A percentile compares a stretch with the other conserved stretches of the same genome.
These are phyloP conservation scores for Xerocomus amazonicus DNA, from an alignment of 1,284 basidiomycete genomes.

Conservation along the genomic window DNA sequence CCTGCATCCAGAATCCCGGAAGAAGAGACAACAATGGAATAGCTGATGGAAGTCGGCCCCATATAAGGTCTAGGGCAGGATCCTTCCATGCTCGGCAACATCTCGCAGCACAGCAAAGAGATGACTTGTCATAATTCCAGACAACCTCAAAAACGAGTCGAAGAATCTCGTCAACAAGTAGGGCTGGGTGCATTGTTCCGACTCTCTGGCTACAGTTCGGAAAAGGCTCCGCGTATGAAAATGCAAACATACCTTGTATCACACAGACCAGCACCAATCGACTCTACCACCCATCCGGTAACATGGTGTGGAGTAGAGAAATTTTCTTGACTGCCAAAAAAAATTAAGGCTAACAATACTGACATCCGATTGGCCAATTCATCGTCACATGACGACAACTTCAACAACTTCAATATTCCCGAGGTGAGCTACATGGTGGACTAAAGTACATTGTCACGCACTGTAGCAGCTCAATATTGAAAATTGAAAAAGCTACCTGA, in stretches of 20 bases:
- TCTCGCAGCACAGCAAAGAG: conserved; percentile 36
- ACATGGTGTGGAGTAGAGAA: neutral
- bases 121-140: conserved; percentile 27
- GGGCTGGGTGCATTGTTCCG: conserved; percentile 43
- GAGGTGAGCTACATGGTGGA: conserved; percentile 14
- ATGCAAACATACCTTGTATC: conserved; percentile 6
- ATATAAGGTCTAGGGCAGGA: conserved; percentile 53
- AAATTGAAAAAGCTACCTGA: neutral
- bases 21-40: conserved; percentile 46
- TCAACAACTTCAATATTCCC: neutral
- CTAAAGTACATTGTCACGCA: conserved; percentile 13
- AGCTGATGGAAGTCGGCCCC: conserved; percentile 45
- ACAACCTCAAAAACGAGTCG: conserved; percentile 41
- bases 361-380: conserved; percentile 8
- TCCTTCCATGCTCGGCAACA: conserved; percentile 54
- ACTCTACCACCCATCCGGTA: neutral
- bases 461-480: conserved; percentile 3
- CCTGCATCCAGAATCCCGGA: conserved; percentile 26
- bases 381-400: conserved; percentile 11
- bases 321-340: conserved; percentile 10
- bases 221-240: neutral
- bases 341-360: neutral
- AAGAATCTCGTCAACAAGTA: conserved; percentile 52
- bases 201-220: neutral
- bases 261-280: neutral